Percentiles rank a stretch among this genome's conserved stretches.
phyloP scores from a whole-genome alignment of 805 yeast genomes.

The Nakazawaea holstii region DNA sequence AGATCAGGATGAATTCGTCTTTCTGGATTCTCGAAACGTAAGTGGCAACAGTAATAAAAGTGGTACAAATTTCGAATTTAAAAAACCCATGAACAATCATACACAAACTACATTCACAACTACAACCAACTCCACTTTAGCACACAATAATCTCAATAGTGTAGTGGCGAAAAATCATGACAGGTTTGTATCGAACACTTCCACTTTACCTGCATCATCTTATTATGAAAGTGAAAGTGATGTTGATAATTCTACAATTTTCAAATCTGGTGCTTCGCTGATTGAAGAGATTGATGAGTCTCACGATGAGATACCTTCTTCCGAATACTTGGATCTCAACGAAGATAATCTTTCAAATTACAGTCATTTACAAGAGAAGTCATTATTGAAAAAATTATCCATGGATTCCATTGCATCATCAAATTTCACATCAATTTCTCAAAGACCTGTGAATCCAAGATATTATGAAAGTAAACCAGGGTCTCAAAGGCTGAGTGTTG shows the following conservation, averaged over 20 bases:
- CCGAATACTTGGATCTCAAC: conserved; percentile 8
- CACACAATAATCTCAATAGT: background rate
- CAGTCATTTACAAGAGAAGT: conserved; percentile 13
- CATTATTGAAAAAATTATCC: conserved; percentile 21
- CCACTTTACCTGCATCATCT: conserved; percentile 5
- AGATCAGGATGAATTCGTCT: conserved; percentile 1
- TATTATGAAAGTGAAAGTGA: background rate
- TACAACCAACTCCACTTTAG: background rate
- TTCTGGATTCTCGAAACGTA: background rate
- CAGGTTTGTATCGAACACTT: conserved; percentile 1
- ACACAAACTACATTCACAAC: conserved; percentile 6
- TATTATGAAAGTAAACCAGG: conserved; percentile 13
- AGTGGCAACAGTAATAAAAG: background rate
- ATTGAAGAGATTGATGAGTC: conserved; percentile 2
- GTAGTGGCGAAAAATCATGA: background rate
- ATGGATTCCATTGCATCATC: conserved; percentile 27
- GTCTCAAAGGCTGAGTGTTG: background rate
- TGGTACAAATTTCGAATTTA: background rate
- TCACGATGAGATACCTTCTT: conserved; percentile 7
- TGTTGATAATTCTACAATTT: background rate
- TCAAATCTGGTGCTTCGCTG: background rate
- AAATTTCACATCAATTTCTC: conserved; percentile 22
- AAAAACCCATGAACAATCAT: background rate
- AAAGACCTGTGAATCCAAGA: conserved; percentile 21
- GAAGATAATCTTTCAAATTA: conserved; percentile 5